Percentiles rank a stretch among this genome's conserved stretches.
These are phyloP conservation scores for Candida montana DNA, from an alignment of 805 yeast genomes.

Conservation along the genomic window DNA sequence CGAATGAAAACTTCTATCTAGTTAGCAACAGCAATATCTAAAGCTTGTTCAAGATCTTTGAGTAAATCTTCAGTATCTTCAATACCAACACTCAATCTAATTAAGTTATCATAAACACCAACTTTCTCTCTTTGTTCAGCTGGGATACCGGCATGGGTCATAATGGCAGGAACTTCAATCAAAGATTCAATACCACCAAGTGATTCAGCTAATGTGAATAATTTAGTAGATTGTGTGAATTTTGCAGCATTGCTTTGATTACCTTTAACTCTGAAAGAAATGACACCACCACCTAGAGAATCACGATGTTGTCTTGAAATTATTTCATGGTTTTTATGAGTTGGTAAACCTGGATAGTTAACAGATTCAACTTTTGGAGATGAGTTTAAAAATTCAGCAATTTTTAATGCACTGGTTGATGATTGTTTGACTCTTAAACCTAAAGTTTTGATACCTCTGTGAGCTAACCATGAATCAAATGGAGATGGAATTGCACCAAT, in stretches of 20 bases:
- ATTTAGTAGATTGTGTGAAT: constrained; percentile 67
- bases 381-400: constrained; percentile 56
- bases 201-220: constrained; percentile 85
- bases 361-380: constrained; percentile 56
- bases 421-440: constrained; percentile 76
- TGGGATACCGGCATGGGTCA: constrained; percentile 93
- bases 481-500: constrained; percentile 87
- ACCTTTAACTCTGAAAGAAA: constrained; percentile 80
- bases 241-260: constrained; percentile 71
- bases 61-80: constrained; percentile 78
- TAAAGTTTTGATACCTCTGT: constrained; percentile 84
- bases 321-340: constrained; percentile 57
- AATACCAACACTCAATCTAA: constrained; percentile 82
- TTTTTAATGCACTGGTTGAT: constrained; percentile 54
- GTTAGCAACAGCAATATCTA: constrained; percentile 25
- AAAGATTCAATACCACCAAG: constrained; percentile 86
- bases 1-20: neutral
- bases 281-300: constrained; percentile 88
- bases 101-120: constrained; percentile 77
- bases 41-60: constrained; percentile 66
- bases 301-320: constrained; percentile 75
- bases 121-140: constrained; percentile 67
- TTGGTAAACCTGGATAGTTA: constrained; percentile 76
- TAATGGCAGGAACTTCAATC: constrained; percentile 82
- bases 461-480: constrained; percentile 89